Conservation (phyloP, 2,329 filamentous ascomycete species). For the Pyricularia pennisetigena region DNA sequence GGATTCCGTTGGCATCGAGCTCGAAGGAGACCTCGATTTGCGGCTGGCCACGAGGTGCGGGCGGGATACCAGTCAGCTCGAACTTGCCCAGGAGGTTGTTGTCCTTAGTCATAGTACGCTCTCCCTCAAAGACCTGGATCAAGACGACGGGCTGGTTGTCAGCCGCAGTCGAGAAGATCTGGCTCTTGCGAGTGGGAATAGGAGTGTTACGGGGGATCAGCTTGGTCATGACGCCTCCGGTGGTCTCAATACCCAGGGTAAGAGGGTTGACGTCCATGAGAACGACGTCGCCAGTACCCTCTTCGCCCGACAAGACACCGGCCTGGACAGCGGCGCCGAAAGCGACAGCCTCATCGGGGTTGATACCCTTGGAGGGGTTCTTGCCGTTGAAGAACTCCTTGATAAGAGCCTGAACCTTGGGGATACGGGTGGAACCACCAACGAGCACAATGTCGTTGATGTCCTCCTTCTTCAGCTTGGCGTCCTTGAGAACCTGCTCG, state of each 20-base stretch:
- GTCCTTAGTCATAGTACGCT: conserved; percentile 88
- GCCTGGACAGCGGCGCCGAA: conserved; percentile 96
- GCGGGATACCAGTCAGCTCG: conserved; percentile 90
- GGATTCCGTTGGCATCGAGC: conserved; percentile 95
- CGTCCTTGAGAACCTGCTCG: conserved; percentile 96
- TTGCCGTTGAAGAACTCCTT: conserved; percentile 94
- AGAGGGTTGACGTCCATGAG: conserved; percentile 97
- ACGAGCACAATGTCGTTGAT: conserved; percentile 96
- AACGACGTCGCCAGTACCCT: conserved; percentile 69
- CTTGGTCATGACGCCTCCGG: conserved; percentile 95
- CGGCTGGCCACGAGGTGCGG: conserved; percentile 89
- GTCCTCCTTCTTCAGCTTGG: conserved; percentile 92
- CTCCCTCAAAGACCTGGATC: conserved; percentile 93
- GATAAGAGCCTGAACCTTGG: conserved; percentile 89
- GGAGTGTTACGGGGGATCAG: conserved; percentile 90
- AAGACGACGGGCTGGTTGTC: conserved; percentile 94
- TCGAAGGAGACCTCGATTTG: conserved; percentile 98
- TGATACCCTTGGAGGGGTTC: conserved; percentile 98
- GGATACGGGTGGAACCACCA: conserved; percentile 97
- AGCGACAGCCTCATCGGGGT: conserved; percentile 97
- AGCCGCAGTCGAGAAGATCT: conserved; percentile 94
- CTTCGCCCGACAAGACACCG: conserved; percentile 86
- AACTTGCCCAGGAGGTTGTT: conserved; percentile 98
- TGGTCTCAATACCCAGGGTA: conserved; percentile 95
- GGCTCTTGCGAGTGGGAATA: conserved; percentile 92